Base-by-base conservation (phyloP, 768 basidiomycete species). In the Bullera alba region DNA sequence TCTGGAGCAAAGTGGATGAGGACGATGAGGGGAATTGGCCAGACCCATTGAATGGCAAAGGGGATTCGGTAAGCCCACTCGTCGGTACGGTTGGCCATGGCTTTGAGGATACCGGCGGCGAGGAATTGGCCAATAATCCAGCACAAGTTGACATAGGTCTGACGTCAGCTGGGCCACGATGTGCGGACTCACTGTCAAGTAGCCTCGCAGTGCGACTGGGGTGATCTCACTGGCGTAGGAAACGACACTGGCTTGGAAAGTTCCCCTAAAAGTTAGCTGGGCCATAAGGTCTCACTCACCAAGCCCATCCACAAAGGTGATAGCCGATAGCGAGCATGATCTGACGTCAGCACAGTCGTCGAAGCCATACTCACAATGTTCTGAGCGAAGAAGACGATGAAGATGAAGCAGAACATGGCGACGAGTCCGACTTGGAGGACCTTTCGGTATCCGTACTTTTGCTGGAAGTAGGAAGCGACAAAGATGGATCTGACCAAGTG, bases 91-190 rank as follows among this genome's bases (percentile, higher is more conserved):
- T 25, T 23, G 19, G 7, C n/a, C 16, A 50, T n/a, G 5, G 46
- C 46, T 10, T 30, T 42, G 34, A 61, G 26, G 50, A 65, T 55
- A 2, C 63, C 58, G 28, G 49, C 50, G 21, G 57, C 50, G 35
- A 61, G 50, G 42, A 65, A 46, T 52, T 65, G 63, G 15, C 63
- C 63, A 21, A 61, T 51, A 23, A 53, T 52, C 61, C 61, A 63
- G 28, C 58, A 63, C 16, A 50, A 49, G 44, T 56, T 51, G 52
- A 35, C 35, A 25, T 51, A 7, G 38, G 49, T 52, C 14, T 3
- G 21, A 19, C 17, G 38, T 10, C 38, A 22, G 14, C 12, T 2
- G 38, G 17, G 2, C n/a, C 23, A 8, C 29, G n/a, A 27, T n/a
- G n/a, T n/a, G n/a, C n/a, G n/a, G n/a, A n/a, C n/a, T n/a, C n/a